Conservation (phyloP, 2,329 filamentous ascomycete species). For the Penicillium sp. region DNA sequence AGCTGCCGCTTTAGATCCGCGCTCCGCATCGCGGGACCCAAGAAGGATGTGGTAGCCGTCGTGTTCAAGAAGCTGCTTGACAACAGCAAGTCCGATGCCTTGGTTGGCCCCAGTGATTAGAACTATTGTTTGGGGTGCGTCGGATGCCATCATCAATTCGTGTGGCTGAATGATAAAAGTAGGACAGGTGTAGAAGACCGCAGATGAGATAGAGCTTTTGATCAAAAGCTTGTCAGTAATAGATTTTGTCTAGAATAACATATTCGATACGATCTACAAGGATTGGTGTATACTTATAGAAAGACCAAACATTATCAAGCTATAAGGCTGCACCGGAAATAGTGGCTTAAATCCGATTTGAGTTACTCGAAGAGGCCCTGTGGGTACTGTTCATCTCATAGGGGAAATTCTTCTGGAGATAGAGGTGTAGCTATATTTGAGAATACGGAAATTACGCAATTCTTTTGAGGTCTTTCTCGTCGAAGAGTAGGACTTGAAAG, state of each 20-base stretch:
- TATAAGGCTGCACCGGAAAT: not conserved
- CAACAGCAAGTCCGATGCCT: conserved; percentile 17
- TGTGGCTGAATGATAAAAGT: not conserved
- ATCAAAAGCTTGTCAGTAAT: no score
- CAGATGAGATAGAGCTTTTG: not conserved
- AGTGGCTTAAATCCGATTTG: not conserved
- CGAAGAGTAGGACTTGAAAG: no score
- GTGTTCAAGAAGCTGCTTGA: conserved; percentile 11
- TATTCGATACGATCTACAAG: not conserved
- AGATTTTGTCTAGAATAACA: not conserved
- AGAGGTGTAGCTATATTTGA: not conserved
- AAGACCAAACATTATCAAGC: not conserved
- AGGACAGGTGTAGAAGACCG: not conserved
- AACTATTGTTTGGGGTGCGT: conserved; percentile 5
- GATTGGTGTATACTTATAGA: not conserved
- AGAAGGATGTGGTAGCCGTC: conserved; percentile 15
- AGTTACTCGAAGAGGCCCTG: not conserved
- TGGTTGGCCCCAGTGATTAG: conserved; percentile 21
- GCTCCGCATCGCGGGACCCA: conserved; percentile 16
- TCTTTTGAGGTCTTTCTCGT: not conserved
- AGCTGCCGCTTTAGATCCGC: conserved; percentile 23
- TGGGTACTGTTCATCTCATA: not conserved
- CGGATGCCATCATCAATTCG: conserved; percentile 2
- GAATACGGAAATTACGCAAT: not conserved
- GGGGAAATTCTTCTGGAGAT: not conserved